phyloP scores from a whole-genome alignment of 768 basidiomycete species.

The Mycena galopus region DNA sequence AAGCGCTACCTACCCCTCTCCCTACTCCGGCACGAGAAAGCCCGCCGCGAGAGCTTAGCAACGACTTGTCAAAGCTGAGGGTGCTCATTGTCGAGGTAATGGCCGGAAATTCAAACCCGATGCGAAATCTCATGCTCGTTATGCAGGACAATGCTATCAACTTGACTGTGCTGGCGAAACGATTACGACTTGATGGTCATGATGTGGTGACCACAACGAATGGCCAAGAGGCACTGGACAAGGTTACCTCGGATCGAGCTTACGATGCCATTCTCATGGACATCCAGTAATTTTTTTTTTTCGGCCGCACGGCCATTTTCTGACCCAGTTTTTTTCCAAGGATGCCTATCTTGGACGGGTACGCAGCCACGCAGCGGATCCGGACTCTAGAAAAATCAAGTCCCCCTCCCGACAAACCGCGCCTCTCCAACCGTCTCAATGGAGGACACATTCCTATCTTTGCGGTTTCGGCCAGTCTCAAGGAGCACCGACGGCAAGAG shows the following conservation, averaged over 20 bases:
- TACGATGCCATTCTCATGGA: slow-evolving; percentile 89
- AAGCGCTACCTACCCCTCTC: background rate
- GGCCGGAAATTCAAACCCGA: background rate
- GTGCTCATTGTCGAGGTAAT: slow-evolving; percentile 80
- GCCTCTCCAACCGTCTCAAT: slow-evolving; percentile 64
- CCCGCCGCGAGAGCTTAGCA: background rate
- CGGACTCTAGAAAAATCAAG: slow-evolving; percentile 66
- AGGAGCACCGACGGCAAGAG: slow-evolving; percentile 67
- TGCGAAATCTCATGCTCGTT: background rate
- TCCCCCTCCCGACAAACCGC: slow-evolving; percentile 32
- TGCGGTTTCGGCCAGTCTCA: slow-evolving; percentile 83
- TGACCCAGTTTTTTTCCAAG: slow-evolving; percentile 49
- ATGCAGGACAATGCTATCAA: slow-evolving; percentile 84
- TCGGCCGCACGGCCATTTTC: background rate
- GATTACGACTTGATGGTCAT: slow-evolving; percentile 76
- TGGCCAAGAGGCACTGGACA: slow-evolving; percentile 81
- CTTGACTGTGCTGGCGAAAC: slow-evolving; percentile 75
- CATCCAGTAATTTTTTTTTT: slow-evolving; percentile 69
- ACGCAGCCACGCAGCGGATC: slow-evolving; percentile 76
- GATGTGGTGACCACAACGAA: slow-evolving; percentile 75
- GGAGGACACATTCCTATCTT: slow-evolving; percentile 80
- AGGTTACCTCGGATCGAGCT: slow-evolving; percentile 65
- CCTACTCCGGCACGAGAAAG: background rate
- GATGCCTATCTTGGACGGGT: slow-evolving; percentile 86
- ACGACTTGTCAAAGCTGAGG: slow-evolving; percentile 48